Base-by-base conservation (phyloP, 768 basidiomycete genomes). In the Pluteus cervinus region DNA sequence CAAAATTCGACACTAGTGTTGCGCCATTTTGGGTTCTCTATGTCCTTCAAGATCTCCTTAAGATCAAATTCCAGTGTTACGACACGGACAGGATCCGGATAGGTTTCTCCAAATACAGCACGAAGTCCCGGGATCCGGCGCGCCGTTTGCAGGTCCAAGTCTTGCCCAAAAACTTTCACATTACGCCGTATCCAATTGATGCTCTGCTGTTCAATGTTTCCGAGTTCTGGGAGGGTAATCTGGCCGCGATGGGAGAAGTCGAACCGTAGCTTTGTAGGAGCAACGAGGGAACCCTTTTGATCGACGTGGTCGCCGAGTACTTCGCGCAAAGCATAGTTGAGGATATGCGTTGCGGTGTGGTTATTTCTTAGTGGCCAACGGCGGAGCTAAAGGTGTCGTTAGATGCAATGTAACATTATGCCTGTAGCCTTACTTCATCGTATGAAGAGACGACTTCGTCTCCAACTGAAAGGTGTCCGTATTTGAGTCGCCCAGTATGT, bases 311-410 rank as follows among this genome's bases (percentile, higher is more conserved):
- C 92, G 17, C 96, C 96, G 8, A 98, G 79, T 8, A 90, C 77
- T 54, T 98, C 96, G 24, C 96, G 86, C 3, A 99, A 76, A 37
- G 69, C 77, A 53, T 73, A 99, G 68, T 99, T 99, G 50, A 99
- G 85, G 50, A 99, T 96, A 57, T 99, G 96, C 0, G 96, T 99
- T 15, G 84, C 96, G 18, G 96, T 98, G 65, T 99, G 96, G 54
- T 99, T 99, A 62, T 91, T 98, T 37, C 93, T 81, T 34, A 99
- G 65, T 1, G 94, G 93, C 86, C 90, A 92, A 34, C 96, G 78
- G 24, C 96, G 88, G 24, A 88, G 76, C 86, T 90, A 32, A 24
- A 23, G 26, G 21, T 49, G 41, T 33, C 33, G 39, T 17, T 17
- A 14, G 26, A 37, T 6, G 4, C 12, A 36, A 3, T 29, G 14